phyloP scores from a whole-genome alignment of 306 rosid species.

The Sicyos baderoa region DNA sequence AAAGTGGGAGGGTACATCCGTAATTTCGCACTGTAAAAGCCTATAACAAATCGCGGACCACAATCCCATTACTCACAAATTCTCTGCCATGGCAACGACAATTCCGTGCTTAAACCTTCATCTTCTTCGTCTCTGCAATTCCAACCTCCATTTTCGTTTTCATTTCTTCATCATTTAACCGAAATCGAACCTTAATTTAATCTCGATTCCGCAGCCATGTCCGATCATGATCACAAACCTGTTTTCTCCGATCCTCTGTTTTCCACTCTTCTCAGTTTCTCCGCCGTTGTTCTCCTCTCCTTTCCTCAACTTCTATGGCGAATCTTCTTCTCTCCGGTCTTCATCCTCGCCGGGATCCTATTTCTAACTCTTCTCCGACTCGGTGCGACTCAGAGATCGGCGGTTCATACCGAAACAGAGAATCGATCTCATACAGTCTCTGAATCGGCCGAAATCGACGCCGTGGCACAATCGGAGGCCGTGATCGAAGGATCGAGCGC shows the following conservation, averaged over 20 bases:
- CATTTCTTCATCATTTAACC: too few relatives aligned
- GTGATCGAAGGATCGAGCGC: conserved; percentile 29
- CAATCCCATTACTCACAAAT: background rate
- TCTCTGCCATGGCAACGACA: background rate
- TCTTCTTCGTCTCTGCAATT: background rate
- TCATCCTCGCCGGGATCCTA: conserved; percentile 38
- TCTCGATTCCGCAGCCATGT: background rate
- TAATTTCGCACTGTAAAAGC: background rate
- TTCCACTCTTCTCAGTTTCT: conserved; percentile 53
- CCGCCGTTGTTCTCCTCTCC: conserved; percentile 42
- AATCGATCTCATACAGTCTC: background rate
- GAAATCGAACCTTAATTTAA: background rate
- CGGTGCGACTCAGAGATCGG: conserved; percentile 51
- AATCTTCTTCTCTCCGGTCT: conserved; percentile 51
- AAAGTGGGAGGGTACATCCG: background rate
- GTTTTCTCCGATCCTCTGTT: conserved; percentile 36
- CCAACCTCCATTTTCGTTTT: too few relatives aligned
- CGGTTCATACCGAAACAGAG: conserved; percentile 5
- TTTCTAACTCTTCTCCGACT: conserved; percentile 53
- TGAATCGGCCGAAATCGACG: conserved; percentile 3
- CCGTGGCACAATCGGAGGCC: conserved; percentile 16
- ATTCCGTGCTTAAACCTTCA: background rate
- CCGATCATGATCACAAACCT: background rate
- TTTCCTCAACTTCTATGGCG: conserved; percentile 40
- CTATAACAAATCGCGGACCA: background rate